Evolutionary conservation across 2,329 filamentous ascomycete species (phyloP).

Genomic region (Tolypocladium endophyticum): DNA sequence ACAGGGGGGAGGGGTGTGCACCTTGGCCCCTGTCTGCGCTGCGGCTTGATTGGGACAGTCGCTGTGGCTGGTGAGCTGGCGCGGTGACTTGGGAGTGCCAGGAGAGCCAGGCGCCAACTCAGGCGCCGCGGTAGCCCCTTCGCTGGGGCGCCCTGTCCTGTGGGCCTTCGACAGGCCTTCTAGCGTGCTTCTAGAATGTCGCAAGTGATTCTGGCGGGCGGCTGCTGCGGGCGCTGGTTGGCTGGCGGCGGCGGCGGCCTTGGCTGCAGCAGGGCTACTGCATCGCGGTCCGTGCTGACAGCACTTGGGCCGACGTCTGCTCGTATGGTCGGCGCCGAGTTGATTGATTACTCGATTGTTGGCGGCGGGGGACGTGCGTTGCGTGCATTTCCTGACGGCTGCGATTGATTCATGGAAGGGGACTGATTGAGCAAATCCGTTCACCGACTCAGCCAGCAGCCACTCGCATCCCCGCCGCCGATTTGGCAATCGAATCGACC

Average conservation of each 20-base stretch:
- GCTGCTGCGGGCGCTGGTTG: not conserved
- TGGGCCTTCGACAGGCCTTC: slow-evolving; percentile 4
- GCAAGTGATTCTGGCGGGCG: not conserved
- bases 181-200: slow-evolving; percentile 5
- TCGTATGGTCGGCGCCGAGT: not conserved
- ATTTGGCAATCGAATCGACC: not conserved
- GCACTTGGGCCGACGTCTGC: not conserved
- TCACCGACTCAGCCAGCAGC: not conserved
- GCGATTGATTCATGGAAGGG: not conserved
- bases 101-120: not conserved
- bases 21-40: not conserved
- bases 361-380: not conserved
- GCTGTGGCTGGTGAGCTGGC: not conserved
- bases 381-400: not conserved
- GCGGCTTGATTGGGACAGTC: not conserved
- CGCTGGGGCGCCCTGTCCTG: not conserved
- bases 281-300: not conserved
- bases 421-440: not conserved
- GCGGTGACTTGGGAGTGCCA: not conserved
- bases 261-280: not conserved
- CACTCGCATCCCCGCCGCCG: not conserved
- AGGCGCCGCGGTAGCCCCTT: not conserved
- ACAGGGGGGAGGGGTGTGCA: not conserved
- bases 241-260: not conserved
- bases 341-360: not conserved